Base-by-base conservation (phyloP, 768 basidiomycete species). In the Cystobasidium onofrii region DNA sequence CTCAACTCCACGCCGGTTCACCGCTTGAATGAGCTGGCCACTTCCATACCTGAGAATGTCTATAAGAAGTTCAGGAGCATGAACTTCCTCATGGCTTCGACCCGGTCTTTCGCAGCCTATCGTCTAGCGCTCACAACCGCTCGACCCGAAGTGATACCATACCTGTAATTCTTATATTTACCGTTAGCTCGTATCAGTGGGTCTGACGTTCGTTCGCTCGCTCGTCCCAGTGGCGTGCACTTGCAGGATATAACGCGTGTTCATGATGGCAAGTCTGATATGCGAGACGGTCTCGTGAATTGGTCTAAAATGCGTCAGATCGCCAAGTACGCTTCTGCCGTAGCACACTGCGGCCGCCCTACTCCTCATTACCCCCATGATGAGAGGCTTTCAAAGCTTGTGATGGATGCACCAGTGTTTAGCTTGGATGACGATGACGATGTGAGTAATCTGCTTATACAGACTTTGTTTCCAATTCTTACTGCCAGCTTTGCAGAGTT, bases 261-360 rank as follows among this genome's bases (percentile, higher is more conserved):
- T 9, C 88, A 96, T 76, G 90, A 91, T 81, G 89, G 88, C 73
- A 93, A 95, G 75, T 84, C 84, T 1, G 90, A 94, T 77, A 85
- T 86, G 75, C 83, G 87, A 7, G 83, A 85, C 25, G 88, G 90
- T 77, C 84, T 87, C 79, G 90, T 97, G 67, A 92, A 97, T 78
- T 98, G 95, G 95, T 90, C 89, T 31, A 98, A 98, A 82, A 96
- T 90, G 81, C 89, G 89, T 76, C 89, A 92, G 86, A 89, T 97
- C 83, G 93, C 89, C 34, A 86, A 88, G 74, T 92, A 93, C 78
- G 87, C 95, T 71, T 85, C 86, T 64, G 87, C 86, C 77, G 89
- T 92, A 23, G 73, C 75, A 60, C 77, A 79, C 20, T 79, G 78
- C 50, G n/a, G 54, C 1, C 43, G 74, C 0, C 25, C 66, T n/a